Conservation (phyloP, 805 yeast genomes). For the Isabelozyma pseudorhagii region DNA sequence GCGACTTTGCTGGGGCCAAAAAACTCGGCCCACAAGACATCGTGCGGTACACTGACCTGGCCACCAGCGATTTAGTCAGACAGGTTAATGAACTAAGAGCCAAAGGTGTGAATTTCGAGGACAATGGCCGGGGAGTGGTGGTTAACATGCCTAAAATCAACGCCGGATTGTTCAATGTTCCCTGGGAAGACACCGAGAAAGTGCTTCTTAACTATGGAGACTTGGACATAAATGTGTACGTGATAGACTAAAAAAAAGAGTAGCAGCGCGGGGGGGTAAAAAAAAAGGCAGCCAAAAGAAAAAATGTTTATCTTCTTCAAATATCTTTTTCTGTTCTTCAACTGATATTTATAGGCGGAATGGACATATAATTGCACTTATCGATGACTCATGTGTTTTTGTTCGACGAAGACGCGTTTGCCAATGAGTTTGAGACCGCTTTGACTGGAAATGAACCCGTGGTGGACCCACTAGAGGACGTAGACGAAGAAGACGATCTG, state of each 20-base stretch:
- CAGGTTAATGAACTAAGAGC: slow-evolving; percentile 25
- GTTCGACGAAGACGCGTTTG: slow-evolving; percentile 13
- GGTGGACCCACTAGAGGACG: slow-evolving; percentile 1
- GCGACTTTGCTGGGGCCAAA: slow-evolving; percentile 45
- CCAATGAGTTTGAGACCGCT: slow-evolving; percentile 1
- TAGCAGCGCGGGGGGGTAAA: neutral
- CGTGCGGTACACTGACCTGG: slow-evolving; percentile 45
- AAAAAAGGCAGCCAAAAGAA: too few relatives aligned
- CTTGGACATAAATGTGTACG: slow-evolving; percentile 44
- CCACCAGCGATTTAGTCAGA: slow-evolving; percentile 44
- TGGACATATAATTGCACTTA: neutral
- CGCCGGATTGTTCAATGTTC: slow-evolving; percentile 76
- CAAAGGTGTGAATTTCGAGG: slow-evolving; percentile 2
- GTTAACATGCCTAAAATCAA: slow-evolving; percentile 75
- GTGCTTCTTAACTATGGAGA: slow-evolving; percentile 34
- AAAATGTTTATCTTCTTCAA: too few relatives aligned
- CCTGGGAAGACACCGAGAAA: slow-evolving; percentile 68
- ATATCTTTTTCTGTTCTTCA: too few relatives aligned
- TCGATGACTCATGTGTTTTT: slow-evolving; percentile 6
- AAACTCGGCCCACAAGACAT: slow-evolving; percentile 45
- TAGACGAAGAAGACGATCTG: neutral
- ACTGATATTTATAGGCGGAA: neutral
- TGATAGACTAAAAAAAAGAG: slow-evolving; percentile 16
- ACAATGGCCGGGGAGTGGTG: slow-evolving; percentile 12
- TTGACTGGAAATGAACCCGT: neutral